A percentile compares a stretch with the other conserved stretches of the same genome.
Conservation (phyloP, 257 asterid species). For the Asclepias syriaca region DNA sequence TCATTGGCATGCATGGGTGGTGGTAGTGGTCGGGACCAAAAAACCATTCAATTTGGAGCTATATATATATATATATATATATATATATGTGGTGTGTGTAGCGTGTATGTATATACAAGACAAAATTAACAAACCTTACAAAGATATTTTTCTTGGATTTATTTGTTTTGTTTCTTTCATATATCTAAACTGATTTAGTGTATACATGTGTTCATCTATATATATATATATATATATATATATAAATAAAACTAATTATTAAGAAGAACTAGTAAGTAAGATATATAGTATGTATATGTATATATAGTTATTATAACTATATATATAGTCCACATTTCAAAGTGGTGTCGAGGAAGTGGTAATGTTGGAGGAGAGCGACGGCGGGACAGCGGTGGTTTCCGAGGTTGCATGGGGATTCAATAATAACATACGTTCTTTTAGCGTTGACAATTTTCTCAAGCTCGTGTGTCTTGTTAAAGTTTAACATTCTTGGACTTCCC, state of each 20-base stretch:
- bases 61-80: neutral
- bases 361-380: constrained; percentile 25
- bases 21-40: constrained; percentile 1
- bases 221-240: too few relatives aligned
- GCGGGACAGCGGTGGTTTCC: constrained; percentile 37
- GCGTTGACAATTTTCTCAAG: constrained; percentile 30
- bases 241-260: neutral
- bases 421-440: neutral
- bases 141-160: neutral
- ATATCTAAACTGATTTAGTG: neutral
- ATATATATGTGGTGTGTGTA: too few relatives aligned
- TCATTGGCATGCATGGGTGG: too few relatives aligned
- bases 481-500: constrained; percentile 41
- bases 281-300: too few relatives aligned
- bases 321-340: neutral
- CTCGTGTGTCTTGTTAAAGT: constrained; percentile 41
- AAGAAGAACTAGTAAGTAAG: neutral
- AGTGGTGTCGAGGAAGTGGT: neutral
- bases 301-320: too few relatives aligned
- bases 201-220: neutral
- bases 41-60: neutral
- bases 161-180: constrained; percentile 3
- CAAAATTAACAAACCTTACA: neutral
- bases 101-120: neutral
- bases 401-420: constrained; percentile 42